Conservation (phyloP, 345 rosid species). For the Dimocarpus longan region DNA sequence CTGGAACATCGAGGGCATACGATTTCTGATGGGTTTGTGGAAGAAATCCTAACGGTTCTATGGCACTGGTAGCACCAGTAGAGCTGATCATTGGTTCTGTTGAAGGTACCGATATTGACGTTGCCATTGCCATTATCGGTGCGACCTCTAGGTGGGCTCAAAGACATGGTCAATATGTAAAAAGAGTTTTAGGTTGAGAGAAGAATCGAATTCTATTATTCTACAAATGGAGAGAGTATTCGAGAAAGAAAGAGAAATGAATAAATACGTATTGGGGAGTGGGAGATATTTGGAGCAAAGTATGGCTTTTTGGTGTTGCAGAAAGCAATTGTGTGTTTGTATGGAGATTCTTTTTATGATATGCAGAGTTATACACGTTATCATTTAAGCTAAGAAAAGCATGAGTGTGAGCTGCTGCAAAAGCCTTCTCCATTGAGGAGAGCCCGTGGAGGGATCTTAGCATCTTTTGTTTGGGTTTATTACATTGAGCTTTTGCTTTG, state of each 20-base stretch:
- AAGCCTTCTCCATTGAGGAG: background rate
- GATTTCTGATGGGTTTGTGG: conserved; percentile 44
- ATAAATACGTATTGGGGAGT: conserved; percentile 16
- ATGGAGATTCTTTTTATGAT: background rate
- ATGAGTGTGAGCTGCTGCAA: conserved; percentile 19
- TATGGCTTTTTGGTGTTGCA: conserved; percentile 29
- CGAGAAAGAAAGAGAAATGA: background rate
- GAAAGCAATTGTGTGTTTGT: background rate
- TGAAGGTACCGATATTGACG: background rate
- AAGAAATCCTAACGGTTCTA: conserved; percentile 53
- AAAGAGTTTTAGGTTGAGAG: background rate
- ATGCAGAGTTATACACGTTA: background rate
- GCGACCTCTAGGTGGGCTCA: conserved; percentile 42
- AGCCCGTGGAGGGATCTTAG: background rate
- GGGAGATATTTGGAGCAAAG: too few relatives aligned
- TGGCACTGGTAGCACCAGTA: conserved; percentile 89
- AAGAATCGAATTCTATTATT: background rate
- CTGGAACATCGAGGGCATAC: conserved; percentile 63
- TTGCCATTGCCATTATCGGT: background rate
- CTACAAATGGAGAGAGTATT: background rate
- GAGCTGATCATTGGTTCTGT: conserved; percentile 36
- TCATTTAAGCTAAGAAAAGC: conserved; percentile 36
- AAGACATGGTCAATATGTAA: conserved; percentile 33
- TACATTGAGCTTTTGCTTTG: too few relatives aligned
- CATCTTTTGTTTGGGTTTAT: background rate